Conservation (phyloP, 768 basidiomycete species). For the Rickenella mellea region DNA sequence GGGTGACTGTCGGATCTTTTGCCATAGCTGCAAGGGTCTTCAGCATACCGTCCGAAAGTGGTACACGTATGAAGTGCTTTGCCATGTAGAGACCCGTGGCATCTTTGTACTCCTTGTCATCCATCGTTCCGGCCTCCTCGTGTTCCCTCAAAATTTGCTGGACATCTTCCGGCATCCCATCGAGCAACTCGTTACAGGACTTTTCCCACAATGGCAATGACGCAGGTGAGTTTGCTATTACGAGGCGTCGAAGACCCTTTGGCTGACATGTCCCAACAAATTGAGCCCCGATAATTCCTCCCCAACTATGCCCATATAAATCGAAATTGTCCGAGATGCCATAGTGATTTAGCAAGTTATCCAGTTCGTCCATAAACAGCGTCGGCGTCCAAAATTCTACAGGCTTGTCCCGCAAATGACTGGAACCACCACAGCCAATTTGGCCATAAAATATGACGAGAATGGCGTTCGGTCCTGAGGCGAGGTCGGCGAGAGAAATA, state of each 20-base stretch:
- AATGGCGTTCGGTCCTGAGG: constrained; percentile 17
- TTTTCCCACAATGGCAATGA: constrained; percentile 7
- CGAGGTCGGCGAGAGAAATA: constrained; percentile 28
- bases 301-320: constrained; percentile 50
- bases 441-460: constrained; percentile 45
- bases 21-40: no score
- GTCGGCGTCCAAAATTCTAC: constrained; percentile 34
- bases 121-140: constrained; percentile 4
- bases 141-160: constrained; percentile 5
- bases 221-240: constrained; percentile 6
- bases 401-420: constrained; percentile 28
- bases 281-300: constrained; percentile 39
- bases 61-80: constrained; percentile 4
- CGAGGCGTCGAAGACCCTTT: constrained; percentile 8
- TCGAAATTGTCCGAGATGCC: constrained; percentile 29
- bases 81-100: constrained; percentile 6
- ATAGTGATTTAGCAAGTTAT: constrained; percentile 34
- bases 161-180: constrained; percentile 7
- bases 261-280: constrained; percentile 31
- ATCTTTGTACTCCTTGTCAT: constrained; percentile 6
- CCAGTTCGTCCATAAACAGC: constrained; percentile 46
- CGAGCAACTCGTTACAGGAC: constrained; percentile 2
- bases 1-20: background rate
- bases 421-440: constrained; percentile 35
- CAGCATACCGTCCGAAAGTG: no score